Evolutionary conservation across 2,329 filamentous ascomycete species (phyloP).

Genomic region (Aspergillus japonicus): DNA sequence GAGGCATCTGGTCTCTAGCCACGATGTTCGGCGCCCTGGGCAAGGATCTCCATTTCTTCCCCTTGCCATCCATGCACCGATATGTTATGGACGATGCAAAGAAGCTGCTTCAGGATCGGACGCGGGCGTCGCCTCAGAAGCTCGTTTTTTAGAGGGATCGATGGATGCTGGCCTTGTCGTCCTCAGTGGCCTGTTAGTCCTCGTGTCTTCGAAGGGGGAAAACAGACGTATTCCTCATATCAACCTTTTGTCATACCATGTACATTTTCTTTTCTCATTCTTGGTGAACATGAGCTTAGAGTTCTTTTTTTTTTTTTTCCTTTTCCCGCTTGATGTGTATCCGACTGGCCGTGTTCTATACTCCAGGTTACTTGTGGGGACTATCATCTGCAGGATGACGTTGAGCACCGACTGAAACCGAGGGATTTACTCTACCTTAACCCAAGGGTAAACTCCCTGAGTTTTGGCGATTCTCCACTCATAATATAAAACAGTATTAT

Average conservation of each 20-base stretch:
- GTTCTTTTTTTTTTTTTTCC: neutral
- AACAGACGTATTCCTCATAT: too few species aligned
- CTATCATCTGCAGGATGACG: conserved; percentile 21
- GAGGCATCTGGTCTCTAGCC: conserved; percentile 33
- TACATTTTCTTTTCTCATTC: neutral
- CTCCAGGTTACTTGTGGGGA: neutral
- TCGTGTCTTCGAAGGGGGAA: neutral
- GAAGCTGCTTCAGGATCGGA: conserved; percentile 7
- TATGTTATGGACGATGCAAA: conserved; percentile 26
- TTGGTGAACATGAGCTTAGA: neutral
- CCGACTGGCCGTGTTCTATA: neutral
- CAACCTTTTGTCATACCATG: neutral
- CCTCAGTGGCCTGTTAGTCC: neutral
- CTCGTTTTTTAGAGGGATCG: neutral
- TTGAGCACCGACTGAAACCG: conserved; percentile 6
- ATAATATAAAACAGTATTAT: neutral
- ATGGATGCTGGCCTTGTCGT: neutral
- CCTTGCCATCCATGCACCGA: conserved; percentile 28
- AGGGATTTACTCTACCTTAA: neutral
- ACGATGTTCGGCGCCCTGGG: conserved; percentile 28
- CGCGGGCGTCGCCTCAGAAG: conserved; percentile 7
- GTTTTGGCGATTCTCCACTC: neutral
- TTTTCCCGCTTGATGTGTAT: neutral
- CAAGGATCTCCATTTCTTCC: conserved; percentile 33
- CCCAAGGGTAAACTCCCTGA: neutral